Evolutionary conservation across 2,329 filamentous ascomycete species (phyloP).

Genomic region (Alternaria sp.): DNA sequence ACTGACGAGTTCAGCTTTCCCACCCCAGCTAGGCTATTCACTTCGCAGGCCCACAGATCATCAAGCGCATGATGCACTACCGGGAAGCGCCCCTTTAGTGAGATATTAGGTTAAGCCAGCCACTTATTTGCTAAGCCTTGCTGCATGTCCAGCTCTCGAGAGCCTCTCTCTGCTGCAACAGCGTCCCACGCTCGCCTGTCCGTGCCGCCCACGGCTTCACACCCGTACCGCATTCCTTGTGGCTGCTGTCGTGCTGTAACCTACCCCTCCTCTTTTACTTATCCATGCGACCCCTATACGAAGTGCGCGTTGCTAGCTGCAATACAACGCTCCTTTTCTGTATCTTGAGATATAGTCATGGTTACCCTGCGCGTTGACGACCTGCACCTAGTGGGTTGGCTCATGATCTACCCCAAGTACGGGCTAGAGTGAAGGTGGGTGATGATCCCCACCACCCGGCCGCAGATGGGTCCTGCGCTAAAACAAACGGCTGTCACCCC

Average conservation of each 20-base stretch:
- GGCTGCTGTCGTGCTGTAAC: conserved; percentile 40
- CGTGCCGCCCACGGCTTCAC: conserved; percentile 4
- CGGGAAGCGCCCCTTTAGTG: conserved; percentile 23
- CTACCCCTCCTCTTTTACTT: conserved; percentile 26
- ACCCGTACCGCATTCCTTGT: conserved; percentile 19
- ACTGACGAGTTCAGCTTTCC: conserved; percentile 13
- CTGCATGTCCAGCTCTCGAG: conserved; percentile 28
- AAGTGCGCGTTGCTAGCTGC: conserved; percentile 8
- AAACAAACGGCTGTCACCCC: conserved; percentile 49
- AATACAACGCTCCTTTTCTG: conserved; percentile 16
- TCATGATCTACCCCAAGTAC: conserved; percentile 2
- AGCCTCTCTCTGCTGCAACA: conserved; percentile 26
- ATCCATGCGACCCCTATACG: not conserved
- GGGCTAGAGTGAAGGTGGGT: conserved; percentile 7
- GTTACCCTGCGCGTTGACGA: conserved; percentile 14
- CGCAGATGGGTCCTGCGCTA: conserved; percentile 36
- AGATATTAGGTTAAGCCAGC: conserved; percentile 34
- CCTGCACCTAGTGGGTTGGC: conserved; percentile 23
- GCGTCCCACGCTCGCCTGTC: conserved; percentile 3
- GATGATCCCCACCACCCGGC: conserved; percentile 26
- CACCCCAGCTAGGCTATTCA: conserved; percentile 25
- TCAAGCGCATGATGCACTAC: conserved; percentile 16
- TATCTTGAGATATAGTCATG: conserved; percentile 11
- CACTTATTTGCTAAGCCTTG: conserved; percentile 36
- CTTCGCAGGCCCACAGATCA: conserved; percentile 5